Conservation (phyloP, 495 filamentous ascomycete species). For the Lophium mytilinum region DNA sequence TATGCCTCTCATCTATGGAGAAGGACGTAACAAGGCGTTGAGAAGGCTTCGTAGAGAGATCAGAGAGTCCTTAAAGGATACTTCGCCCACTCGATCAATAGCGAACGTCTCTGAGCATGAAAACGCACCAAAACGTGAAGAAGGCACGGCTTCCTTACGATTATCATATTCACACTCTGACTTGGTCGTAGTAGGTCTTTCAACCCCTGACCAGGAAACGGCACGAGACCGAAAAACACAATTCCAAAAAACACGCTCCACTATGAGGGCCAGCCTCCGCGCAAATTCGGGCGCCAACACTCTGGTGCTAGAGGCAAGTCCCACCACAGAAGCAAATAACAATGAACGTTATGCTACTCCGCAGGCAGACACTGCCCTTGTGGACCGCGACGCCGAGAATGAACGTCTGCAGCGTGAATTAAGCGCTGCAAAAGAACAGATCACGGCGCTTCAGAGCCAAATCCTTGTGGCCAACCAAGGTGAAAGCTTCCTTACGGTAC, state of each 20-base stretch:
- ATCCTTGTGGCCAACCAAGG: constrained; percentile 57
- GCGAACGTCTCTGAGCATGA: constrained; percentile 79
- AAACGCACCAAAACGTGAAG: constrained; percentile 50
- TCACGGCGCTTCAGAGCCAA: constrained; percentile 73
- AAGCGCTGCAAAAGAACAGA: constrained; percentile 65
- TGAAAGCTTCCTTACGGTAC: constrained; percentile 62
- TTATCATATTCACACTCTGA: too few species aligned
- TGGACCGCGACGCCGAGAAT: constrained; percentile 66
- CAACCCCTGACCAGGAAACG: too few species aligned
- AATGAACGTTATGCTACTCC: too few species aligned
- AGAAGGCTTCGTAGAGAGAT: constrained; percentile 11
- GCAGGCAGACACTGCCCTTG: too few species aligned
- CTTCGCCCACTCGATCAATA: constrained; percentile 71
- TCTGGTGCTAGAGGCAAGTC: too few species aligned
- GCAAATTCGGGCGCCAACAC: too few species aligned
- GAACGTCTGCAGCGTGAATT: constrained; percentile 67
- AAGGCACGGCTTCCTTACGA: too few species aligned
- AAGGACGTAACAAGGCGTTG: constrained; percentile 5
- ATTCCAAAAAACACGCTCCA: too few species aligned
- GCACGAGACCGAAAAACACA: too few species aligned
- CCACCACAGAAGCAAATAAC: too few species aligned
- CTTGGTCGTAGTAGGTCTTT: too few species aligned
- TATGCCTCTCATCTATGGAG: constrained; percentile 9
- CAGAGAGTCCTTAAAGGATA: constrained; percentile 29
- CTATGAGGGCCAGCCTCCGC: too few species aligned